Base-by-base conservation (phyloP, 2,329 filamentous ascomycete genomes). In the Penicillium concentricum region DNA sequence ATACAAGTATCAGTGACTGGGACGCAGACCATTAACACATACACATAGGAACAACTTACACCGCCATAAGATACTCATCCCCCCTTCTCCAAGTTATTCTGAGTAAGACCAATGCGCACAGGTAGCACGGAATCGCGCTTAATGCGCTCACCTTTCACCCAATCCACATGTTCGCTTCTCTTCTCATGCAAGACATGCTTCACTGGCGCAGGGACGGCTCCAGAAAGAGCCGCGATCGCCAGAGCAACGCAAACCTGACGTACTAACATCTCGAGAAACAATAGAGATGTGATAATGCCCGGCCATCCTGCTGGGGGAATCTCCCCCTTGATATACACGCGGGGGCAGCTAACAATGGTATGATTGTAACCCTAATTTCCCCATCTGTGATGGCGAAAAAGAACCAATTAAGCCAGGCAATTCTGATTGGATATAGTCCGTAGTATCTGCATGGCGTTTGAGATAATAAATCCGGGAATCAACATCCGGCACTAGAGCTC, bases 31-130 rank as follows among this genome's bases (percentile, higher is more conserved):
- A 18, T 30, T 5, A 13, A 16, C n/a, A 48, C 54, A 30, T 16
- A 18, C 22, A 18, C 9, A 24, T 2, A 12, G 5, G 5, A 34
- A 7, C n/a, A 5, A 58, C 68, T 35, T 62, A 70, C 68, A 80
- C 71, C 34, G 77, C 75, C 75, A 78, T 78, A 16, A 79, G 66
- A 22, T 70, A 70, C 38, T 77, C 74, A 63, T 76, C 70, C n/a
- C n/a, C 76, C 78, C 16, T 73, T 70, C 13, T 79, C 73, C 15
- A 81, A 61, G 52, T 80, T 80, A 28, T 69, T 69, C 62, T 81
- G 78, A n/a, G 71, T 73, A 48, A 80, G 59, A 18, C 76, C 78
- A 60, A 80, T 79, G n/a, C 77, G 72, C 64, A 80, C 75, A 1
- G 78, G 78, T 44, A 80, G 62, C 30, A 74, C 66, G 0, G 72